Conservation (phyloP, 2,329 filamentous ascomycete genomes). For the Colletotrichum endophyticum region DNA sequence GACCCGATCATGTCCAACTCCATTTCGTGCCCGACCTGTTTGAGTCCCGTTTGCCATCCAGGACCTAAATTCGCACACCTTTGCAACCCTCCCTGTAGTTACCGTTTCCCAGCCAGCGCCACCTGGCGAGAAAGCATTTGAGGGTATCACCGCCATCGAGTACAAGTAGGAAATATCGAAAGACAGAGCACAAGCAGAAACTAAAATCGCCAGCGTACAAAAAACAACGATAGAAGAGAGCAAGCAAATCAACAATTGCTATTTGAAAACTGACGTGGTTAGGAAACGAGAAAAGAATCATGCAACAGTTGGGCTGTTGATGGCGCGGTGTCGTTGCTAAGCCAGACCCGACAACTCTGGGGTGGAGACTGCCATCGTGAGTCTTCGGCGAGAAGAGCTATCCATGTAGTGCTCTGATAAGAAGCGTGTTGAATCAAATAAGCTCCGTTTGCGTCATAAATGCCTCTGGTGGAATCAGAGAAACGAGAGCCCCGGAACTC, state of each 20-base stretch:
- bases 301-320: not conserved
- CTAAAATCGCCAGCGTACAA: conserved; percentile 2
- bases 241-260: not conserved
- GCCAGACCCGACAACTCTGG: not conserved
- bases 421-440: conserved; percentile 12
- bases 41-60: conserved; percentile 14
- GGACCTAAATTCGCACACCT: not conserved
- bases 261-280: not conserved
- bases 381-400: not conserved
- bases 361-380: not conserved
- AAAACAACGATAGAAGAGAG: not conserved
- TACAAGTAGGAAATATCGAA: not conserved
- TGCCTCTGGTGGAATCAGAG: not conserved
- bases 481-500: not conserved
- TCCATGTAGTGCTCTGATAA: conserved; percentile 5
- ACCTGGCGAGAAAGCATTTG: conserved; percentile 17
- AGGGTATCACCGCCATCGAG: conserved; percentile 15
- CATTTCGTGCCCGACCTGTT: not conserved
- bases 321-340: not conserved
- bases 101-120: conserved; percentile 18
- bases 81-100: not conserved
- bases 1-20: not conserved
- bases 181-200: not conserved
- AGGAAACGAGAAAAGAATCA: not conserved
- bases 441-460: conserved; percentile 11